Conservation (phyloP, 768 basidiomycete genomes). For the Calocybe gangraenosa region DNA sequence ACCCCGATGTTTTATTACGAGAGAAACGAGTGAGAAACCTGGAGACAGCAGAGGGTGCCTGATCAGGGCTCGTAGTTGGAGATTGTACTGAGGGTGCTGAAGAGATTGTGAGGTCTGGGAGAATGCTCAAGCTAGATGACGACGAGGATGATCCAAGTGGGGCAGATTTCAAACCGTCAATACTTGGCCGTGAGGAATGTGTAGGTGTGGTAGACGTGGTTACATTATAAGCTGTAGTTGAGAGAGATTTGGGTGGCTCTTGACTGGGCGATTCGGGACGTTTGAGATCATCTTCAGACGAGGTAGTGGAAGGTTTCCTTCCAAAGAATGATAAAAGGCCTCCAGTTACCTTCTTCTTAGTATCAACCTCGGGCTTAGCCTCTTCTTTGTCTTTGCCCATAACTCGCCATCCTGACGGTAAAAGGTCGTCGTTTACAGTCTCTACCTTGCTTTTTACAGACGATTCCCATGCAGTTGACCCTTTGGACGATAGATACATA, state of each 20-base stretch:
- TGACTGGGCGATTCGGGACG: conserved; percentile 14
- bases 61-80: conserved; percentile 14
- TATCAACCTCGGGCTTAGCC: conserved; percentile 25
- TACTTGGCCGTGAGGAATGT: conserved; percentile 22
- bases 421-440: conserved; percentile 45
- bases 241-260: conserved; percentile 5
- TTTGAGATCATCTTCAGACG: conserved; percentile 7
- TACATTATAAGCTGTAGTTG: conserved; percentile 1
- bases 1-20: conserved; percentile 32
- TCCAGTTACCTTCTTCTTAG: conserved; percentile 48
- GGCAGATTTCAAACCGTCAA: conserved; percentile 14
- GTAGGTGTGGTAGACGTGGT: conserved; percentile 15
- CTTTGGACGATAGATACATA: conserved; percentile 65
- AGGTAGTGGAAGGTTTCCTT: conserved; percentile 26
- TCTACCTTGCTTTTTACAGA: conserved; percentile 55
- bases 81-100: conserved; percentile 12
- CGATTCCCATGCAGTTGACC: conserved; percentile 73
- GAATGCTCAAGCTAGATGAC: conserved; percentile 3
- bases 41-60: conserved; percentile 68
- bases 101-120: conserved; percentile 2
- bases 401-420: conserved; percentile 72
- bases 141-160: conserved; percentile 7
- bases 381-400: conserved; percentile 51
- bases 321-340: conserved; percentile 76
- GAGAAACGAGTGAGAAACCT: conserved; percentile 80